Percentiles rank a stretch among this genome's conserved stretches.
Conservation (phyloP, 2,329 filamentous ascomycete genomes). For the Talaromyces sp. region DNA sequence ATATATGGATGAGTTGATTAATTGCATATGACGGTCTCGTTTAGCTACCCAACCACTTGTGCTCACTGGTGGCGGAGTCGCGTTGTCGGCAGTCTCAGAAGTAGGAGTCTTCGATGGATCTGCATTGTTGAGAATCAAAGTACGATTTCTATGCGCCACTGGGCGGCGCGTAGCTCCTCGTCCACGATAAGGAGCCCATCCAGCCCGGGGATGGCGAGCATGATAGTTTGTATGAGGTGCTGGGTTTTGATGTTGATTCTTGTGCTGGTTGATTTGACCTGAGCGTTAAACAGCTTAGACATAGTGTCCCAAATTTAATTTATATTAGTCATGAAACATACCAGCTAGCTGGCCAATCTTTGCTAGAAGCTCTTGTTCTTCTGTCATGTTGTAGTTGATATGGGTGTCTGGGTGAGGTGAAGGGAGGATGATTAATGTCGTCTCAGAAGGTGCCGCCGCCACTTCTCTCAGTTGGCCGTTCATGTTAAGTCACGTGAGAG, state of each 20-base stretch:
- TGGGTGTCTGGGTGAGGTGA: neutral
- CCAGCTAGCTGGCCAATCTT: slow-evolving; percentile 55
- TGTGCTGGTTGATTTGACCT: slow-evolving; percentile 79
- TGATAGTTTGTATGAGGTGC: slow-evolving; percentile 20
- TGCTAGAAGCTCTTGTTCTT: slow-evolving; percentile 52
- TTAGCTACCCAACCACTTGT: slow-evolving; percentile 62
- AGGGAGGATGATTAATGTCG: neutral
- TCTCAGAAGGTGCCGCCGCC: neutral
- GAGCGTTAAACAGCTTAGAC: slow-evolving; percentile 12
- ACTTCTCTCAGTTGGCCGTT: neutral
- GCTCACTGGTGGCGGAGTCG: slow-evolving; percentile 15
- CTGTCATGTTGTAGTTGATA: slow-evolving; percentile 38
- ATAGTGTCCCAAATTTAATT: slow-evolving; percentile 4
- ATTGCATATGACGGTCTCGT: slow-evolving; percentile 70
- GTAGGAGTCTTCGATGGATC: slow-evolving; percentile 1
- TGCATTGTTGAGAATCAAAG: slow-evolving; percentile 58
- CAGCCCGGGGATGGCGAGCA: slow-evolving; percentile 26
- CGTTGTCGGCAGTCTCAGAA: slow-evolving; percentile 7
- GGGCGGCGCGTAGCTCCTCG: slow-evolving; percentile 36
- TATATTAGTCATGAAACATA: slow-evolving; percentile 29
- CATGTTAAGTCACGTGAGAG: slow-evolving; percentile 16
- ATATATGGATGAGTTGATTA: slow-evolving; percentile 76
- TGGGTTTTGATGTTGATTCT: slow-evolving; percentile 49
- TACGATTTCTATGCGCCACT: slow-evolving; percentile 50
- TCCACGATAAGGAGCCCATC: slow-evolving; percentile 42